Conservation (phyloP, 148 eudicot genomes). For the Camellia sinensis region DNA sequence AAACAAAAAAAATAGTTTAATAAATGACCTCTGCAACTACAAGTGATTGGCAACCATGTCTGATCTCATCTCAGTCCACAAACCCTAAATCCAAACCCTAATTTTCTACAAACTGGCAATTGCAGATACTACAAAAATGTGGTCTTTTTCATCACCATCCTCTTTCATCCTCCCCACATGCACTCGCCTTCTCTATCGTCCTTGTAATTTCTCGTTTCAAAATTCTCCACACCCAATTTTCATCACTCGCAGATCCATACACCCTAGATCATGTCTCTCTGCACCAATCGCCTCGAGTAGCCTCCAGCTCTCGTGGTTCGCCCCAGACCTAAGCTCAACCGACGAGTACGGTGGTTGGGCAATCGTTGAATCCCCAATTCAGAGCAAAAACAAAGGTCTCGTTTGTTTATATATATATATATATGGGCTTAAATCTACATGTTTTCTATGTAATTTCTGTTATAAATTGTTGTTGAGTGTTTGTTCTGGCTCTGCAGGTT, state of each 20-base stretch:
- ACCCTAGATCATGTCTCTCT: constrained; percentile 25
- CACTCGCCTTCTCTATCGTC: constrained; percentile 1
- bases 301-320: constrained; percentile 46
- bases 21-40: not conserved
- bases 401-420: not conserved
- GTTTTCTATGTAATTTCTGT: not conserved
- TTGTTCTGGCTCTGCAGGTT: constrained; percentile 36
- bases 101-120: not conserved
- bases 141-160: constrained; percentile 13
- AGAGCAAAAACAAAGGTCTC: constrained; percentile 40
- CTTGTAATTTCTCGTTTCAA: not conserved
- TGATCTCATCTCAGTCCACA: not conserved
- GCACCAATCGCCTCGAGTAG: constrained; percentile 28
- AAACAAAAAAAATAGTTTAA: no score
- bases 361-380: constrained; percentile 29
- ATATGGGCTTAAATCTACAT: not conserved
- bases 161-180: constrained; percentile 17
- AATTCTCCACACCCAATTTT: constrained; percentile 12
- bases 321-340: constrained; percentile 22
- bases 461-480: not conserved
- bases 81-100: constrained; percentile 9
- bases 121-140: not conserved
- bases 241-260: constrained; percentile 19
- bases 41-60: not conserved
- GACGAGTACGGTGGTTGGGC: constrained; percentile 77